Conservation (phyloP, 2,329 filamentous ascomycete genomes). For the Botrytis pseudocinerea region DNA sequence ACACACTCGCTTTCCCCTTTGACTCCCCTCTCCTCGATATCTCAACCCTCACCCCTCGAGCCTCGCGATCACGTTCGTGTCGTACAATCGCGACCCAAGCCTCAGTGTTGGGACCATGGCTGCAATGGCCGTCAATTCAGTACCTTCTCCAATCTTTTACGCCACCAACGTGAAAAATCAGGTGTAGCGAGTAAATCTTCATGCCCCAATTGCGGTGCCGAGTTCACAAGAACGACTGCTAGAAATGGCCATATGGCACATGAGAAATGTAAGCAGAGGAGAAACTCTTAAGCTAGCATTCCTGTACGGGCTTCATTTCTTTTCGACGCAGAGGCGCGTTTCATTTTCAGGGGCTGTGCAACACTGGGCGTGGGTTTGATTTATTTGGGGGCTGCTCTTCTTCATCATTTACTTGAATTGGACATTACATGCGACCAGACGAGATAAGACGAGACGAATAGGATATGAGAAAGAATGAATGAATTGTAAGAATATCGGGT, state of each 20-base stretch:
- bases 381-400: slow-evolving; percentile 10
- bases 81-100: slow-evolving; percentile 79
- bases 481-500: slow-evolving; percentile 22
- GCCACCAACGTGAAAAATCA: slow-evolving; percentile 92
- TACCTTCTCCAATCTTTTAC: slow-evolving; percentile 90
- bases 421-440: background rate
- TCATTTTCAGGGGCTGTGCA: slow-evolving; percentile 17
- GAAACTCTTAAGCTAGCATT: slow-evolving; percentile 44
- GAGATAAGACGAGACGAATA: slow-evolving; percentile 4
- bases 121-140: slow-evolving; percentile 96
- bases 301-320: background rate
- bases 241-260: slow-evolving; percentile 83
- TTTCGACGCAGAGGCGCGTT: background rate
- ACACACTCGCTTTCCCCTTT: slow-evolving; percentile 21
- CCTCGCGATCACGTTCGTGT: slow-evolving; percentile 58
- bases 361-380: slow-evolving; percentile 2
- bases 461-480: slow-evolving; percentile 13
- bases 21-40: slow-evolving; percentile 7
- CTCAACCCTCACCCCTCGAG: slow-evolving; percentile 17
- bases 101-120: slow-evolving; percentile 95
- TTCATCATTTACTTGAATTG: background rate
- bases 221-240: slow-evolving; percentile 87
- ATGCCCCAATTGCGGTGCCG: slow-evolving; percentile 87
- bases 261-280: slow-evolving; percentile 85
- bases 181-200: slow-evolving; percentile 85